Base-by-base conservation (phyloP, 2,329 filamentous ascomycete species). In the Dendrostoma leiphaemia region DNA sequence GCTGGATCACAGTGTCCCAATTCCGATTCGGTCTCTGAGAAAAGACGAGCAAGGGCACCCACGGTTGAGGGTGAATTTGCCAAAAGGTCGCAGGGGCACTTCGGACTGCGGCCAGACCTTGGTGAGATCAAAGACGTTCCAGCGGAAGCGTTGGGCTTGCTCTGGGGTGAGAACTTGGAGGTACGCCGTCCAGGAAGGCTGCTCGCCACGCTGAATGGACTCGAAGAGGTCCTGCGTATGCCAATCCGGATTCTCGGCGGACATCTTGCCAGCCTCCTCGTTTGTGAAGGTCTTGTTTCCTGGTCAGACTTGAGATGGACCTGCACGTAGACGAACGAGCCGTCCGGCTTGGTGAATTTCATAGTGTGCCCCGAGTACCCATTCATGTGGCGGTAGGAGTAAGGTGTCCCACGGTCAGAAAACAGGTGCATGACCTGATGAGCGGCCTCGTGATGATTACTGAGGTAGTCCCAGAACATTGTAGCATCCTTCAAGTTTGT, bases 401-500 rank as follows among this genome's bases (percentile, higher is more conserved):
- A 83, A 2, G 84, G 84, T 2, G 83, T 87, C 31, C 85, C 85
- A 37, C 83, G 78, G 66, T 88, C 84, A 38, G 80, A 82, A 69
- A 88, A 86, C 26, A 88, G 75, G 58, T 78, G 74, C 83, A 89
- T 86, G 54, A 87, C 69, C 64, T 84, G 79, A 66, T 88, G 85
- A 28, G 82, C 72, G 6, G 79, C 71, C 67, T 89, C 85, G 26
- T 83, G 85, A 62, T 86, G 79, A 21, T 76, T 81, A 34, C 76
- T 79, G 34, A 79, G 80, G 53, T 79, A 78, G 56, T 75, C 73
- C 67, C 83, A 83, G 86, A 73, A 87, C 73, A 83, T 83, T 48
- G 83, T 88, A 15, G 85, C 83, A 68, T 89, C 83, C 45, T 82
- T 85, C 49, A 90, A 71, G 67, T 90, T 86, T 32, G 85, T 90